Evolutionary conservation across 2,329 filamentous ascomycete species (phyloP), one percentile per base, ranked within the genome.

Genomic region (Microcyclospora pomicola): DNA sequence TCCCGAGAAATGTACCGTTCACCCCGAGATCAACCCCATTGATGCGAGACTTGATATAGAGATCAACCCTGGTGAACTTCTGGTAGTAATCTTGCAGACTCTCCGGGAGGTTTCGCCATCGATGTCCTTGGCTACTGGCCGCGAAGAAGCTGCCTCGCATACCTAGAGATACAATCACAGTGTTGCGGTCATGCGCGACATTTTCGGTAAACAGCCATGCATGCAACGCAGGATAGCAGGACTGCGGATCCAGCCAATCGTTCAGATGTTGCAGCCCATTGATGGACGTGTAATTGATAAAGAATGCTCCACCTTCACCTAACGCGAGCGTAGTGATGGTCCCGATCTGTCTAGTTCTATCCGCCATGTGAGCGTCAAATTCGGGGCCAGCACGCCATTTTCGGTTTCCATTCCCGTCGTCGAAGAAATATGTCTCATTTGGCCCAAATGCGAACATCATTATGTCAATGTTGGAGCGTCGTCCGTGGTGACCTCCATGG

Each of bases 81-180:
- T 37, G 35, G 28, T 37, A 37, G 14, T 32, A 32, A 3, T 37
- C 35, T 9, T 15, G 15, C 9, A 14, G 16, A 15, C 16, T 28
- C n/a, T 37, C 35, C 9, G 35, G 35, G 13, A 37, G 4, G 15
- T 28, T 24, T 16, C 27, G 24, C 34, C 34, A 36, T 36, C 34
- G 15, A 15, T 36, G 34, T 12, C 34, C 34, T 13, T 28, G 5
- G 34, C 27, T 36, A 10, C 11, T 12, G 10, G 15, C 5, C 5
- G 34, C 34, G 12, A 24, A 36, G 34, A 36, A 36, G 5, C 15
- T 13, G 12, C 34, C 34, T 12, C 27, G 16, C 15, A 13, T 15
- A 13, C 34, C 34, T 6, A 36, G 24, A 6, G 15, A 5, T 24
- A 27, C 24, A 28, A 11, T 6, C n/a, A 36, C 15, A 11, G 15